Conservation (phyloP, 176 grass and related monocot species). For the Hsuehochloa calcarea region DNA sequence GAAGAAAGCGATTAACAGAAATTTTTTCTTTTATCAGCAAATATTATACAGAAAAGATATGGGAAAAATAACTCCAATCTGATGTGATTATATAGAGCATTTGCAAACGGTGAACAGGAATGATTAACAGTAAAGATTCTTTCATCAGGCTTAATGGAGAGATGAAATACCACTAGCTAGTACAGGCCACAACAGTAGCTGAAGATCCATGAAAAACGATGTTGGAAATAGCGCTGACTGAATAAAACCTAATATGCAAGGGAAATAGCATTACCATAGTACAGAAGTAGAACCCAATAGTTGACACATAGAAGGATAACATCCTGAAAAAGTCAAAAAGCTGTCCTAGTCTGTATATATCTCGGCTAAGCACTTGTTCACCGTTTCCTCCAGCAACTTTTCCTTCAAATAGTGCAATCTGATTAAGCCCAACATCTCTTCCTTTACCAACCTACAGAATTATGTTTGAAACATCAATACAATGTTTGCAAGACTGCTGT, state of each 20-base stretch:
- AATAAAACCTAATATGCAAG: slow-evolving; percentile 21
- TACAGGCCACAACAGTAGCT: neutral
- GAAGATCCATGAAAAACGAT: neutral
- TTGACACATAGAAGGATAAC: slow-evolving; percentile 92
- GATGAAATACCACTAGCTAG: neutral
- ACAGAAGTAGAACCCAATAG: slow-evolving; percentile 90
- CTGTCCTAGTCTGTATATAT: slow-evolving; percentile 96
- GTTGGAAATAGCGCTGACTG: neutral
- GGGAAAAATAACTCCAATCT: neutral
- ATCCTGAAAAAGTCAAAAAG: slow-evolving; percentile 96
- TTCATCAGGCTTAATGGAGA: neutral
- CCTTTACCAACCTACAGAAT: slow-evolving; percentile 83
- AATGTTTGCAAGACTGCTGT: neutral
- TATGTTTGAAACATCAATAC: slow-evolving; percentile 23
- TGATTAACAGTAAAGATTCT: neutral
- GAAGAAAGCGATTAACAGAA: neutral
- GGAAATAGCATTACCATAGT: slow-evolving; percentile 72
- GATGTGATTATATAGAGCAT: neutral
- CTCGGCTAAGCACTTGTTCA: slow-evolving; percentile 96
- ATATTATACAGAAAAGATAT: neutral
- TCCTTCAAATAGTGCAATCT: slow-evolving; percentile 95
- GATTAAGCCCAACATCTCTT: slow-evolving; percentile 91
- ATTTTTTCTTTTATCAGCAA: neutral
- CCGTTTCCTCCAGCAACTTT: slow-evolving; percentile 97
- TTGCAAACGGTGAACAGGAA: neutral